Evolutionary conservation across 208 protist species (phyloP).

Genomic region (Trypanosoma scelopori): DNA sequence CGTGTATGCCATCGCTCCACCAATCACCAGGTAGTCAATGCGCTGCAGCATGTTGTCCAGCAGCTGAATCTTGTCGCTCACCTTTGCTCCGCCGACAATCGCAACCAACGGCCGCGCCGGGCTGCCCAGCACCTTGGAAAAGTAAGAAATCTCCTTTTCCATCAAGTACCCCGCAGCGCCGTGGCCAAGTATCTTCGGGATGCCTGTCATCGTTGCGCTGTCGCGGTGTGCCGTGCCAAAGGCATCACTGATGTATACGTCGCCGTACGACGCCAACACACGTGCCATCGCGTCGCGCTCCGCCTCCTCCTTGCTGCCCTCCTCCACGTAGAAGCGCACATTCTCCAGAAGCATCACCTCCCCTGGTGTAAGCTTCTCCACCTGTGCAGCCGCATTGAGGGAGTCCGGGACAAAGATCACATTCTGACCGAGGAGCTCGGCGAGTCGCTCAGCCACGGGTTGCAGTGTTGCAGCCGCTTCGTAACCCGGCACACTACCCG

Average conservation of each 20-base stretch:
- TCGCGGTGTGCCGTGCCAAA: slow-evolving; percentile 99
- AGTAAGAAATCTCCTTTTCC: slow-evolving; percentile 99
- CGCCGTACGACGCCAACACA: slow-evolving; percentile 92
- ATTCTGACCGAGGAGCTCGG: slow-evolving; percentile 49
- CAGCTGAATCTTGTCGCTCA: slow-evolving; percentile 99
- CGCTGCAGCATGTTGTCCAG: slow-evolving; percentile 98
- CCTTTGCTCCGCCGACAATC: slow-evolving; percentile 98
- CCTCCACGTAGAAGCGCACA: slow-evolving; percentile 93
- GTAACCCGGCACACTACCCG: slow-evolving; percentile 24
- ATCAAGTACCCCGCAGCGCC: slow-evolving; percentile 98
- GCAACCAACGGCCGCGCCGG: slow-evolving; percentile 92
- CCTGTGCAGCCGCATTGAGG: slow-evolving; percentile 21
- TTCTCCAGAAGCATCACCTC: slow-evolving; percentile 98
- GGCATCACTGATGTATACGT: slow-evolving; percentile 99
- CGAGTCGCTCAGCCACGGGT: slow-evolving; percentile 77
- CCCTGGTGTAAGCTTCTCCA: slow-evolving; percentile 48
- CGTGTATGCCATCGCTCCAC: slow-evolving; percentile 98
- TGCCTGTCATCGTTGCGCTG: slow-evolving; percentile 92
- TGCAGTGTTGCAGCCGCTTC: slow-evolving; percentile 67
- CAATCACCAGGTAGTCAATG: slow-evolving; percentile 98
- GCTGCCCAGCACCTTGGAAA: slow-evolving; percentile 91
- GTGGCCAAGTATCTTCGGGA: slow-evolving; percentile 78
- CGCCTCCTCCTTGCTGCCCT: slow-evolving; percentile 90
- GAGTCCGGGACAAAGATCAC: slow-evolving; percentile 38
- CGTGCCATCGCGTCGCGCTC: slow-evolving; percentile 81